Evolutionary conservation across 192 early-diverging fungal genomes (phyloP), one percentile per base, ranked within the genome.

Genomic region (Gonapodya sp.): DNA sequence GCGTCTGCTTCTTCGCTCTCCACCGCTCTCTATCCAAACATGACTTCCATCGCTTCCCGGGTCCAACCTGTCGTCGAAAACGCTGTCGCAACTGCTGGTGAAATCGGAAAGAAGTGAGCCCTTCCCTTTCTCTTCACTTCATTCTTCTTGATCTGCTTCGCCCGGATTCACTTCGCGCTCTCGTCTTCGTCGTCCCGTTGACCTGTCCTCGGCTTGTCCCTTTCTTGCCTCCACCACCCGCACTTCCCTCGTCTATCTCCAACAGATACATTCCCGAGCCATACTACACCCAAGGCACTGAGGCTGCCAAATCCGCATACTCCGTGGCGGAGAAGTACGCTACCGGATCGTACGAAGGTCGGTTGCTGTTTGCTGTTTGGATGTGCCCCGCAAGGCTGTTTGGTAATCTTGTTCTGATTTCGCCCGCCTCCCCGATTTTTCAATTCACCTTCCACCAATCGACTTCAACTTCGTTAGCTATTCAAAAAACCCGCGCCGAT

Each of bases 71-170:
- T 64, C 46, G 46, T 64, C 46, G 46, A 64, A 64, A 24, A 24
- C 46, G 46, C 46, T 24, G 46, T 64, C 46, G 46, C 46, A 8
- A 64, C 46, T 64, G 46, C 46, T 24, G 46, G 46, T 24, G 46
- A 64, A 64, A 64, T 64, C 46, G 46, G 46, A 64, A 64, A 64
- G 46, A 64, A 64, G 46, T 64, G 46, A 64, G 46, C 24, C 46
- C 8, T 24, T 24, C 46, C 24, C 46, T 8, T 24, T 64, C 46
- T 8, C 46, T 64, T 24, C 8, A 64, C 24, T 24, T 8, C 24
- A 8, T 8, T 24, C 8, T 64, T 8, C 24, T 8, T 24, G 46
- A 24, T 64, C 8, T 8, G 24, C 46, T 64, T 24, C 8, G 8
- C 24, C 8, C 46, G 8, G 46, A 64, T 64, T 64, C 8, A 8